These are phyloP conservation scores for Paramyrothecium sp. DNA, from an alignment of 2,329 filamentous ascomycete genomes.

Conservation along the genomic window DNA sequence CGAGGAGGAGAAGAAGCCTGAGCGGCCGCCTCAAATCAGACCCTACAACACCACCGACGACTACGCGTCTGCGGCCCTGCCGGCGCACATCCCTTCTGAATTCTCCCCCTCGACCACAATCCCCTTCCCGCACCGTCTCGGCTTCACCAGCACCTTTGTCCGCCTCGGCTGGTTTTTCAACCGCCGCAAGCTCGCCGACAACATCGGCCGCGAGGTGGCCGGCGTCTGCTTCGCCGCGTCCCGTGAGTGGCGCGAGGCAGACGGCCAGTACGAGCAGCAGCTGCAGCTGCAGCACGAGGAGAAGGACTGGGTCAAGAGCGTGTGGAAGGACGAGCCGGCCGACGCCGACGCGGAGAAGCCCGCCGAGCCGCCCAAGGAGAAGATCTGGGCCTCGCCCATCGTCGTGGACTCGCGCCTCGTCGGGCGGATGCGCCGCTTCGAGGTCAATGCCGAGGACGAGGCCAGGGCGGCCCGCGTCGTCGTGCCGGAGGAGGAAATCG, in stretches of 20 bases:
- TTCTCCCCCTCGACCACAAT: slow-evolving; percentile 74
- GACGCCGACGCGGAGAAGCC: slow-evolving; percentile 26
- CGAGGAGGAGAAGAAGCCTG: slow-evolving; percentile 51
- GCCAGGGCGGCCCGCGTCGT: slow-evolving; percentile 60
- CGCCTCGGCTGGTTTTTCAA: slow-evolving; percentile 87
- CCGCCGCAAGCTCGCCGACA: slow-evolving; percentile 79
- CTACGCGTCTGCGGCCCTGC: slow-evolving; percentile 66
- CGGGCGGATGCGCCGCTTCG: slow-evolving; percentile 77
- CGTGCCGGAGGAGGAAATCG: slow-evolving; percentile 66
- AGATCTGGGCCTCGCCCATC: slow-evolving; percentile 73
- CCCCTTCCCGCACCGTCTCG: slow-evolving; percentile 83
- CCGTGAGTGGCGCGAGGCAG: slow-evolving; percentile 47
- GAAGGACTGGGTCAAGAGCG: slow-evolving; percentile 79
- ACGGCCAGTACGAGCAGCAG: slow-evolving; percentile 41
- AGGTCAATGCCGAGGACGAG: slow-evolving; percentile 68
- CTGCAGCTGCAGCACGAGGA: slow-evolving; percentile 69
- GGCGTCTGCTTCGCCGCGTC: slow-evolving; percentile 70
- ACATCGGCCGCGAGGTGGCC: slow-evolving; percentile 83
- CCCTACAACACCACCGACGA: slow-evolving; percentile 73
- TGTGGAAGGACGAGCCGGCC: slow-evolving; percentile 53
- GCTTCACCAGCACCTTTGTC: slow-evolving; percentile 85
- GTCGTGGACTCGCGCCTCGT: slow-evolving; percentile 75
- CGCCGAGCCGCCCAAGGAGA: slow-evolving; percentile 56
- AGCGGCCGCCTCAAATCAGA: slow-evolving; percentile 60
- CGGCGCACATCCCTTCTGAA: slow-evolving; percentile 63